A percentile compares a stretch with the other conserved stretches of the same genome.
phyloP scores from a whole-genome alignment of 1,284 basidiomycete genomes.

The Cerioporus squamosus region DNA sequence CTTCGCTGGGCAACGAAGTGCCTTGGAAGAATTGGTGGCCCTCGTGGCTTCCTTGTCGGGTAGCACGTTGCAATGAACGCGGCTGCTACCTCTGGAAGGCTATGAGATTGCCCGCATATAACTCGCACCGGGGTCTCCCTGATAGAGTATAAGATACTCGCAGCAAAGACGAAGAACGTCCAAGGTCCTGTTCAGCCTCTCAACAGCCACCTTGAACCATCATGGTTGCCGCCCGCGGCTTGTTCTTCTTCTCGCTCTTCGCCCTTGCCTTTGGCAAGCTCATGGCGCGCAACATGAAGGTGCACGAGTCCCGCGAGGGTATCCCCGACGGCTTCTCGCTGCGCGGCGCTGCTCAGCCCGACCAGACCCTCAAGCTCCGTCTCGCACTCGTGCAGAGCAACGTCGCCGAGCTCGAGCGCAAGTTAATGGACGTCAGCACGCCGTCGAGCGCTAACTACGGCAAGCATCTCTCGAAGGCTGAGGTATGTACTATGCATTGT shows the following conservation, averaged over 20 bases:
- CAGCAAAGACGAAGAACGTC: background rate
- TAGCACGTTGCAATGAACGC: too few species aligned
- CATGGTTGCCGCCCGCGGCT: slow-evolving; percentile 25
- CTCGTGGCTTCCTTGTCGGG: too few species aligned
- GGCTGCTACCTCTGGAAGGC: too few species aligned
- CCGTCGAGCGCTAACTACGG: slow-evolving; percentile 50
- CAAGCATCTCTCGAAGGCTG: slow-evolving; percentile 59
- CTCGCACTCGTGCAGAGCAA: slow-evolving; percentile 69
- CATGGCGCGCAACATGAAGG: slow-evolving; percentile 10
- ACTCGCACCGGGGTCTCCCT: background rate
- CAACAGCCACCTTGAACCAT: slow-evolving; percentile 7
- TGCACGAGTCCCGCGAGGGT: slow-evolving; percentile 28
- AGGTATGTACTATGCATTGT: slow-evolving; percentile 24
- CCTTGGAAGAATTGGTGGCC: too few species aligned
- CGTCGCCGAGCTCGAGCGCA: slow-evolving; percentile 56
- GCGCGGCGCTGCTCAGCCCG: slow-evolving; percentile 43
- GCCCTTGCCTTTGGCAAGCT: slow-evolving; percentile 32
- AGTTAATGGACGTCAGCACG: slow-evolving; percentile 63
- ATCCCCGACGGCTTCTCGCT: slow-evolving; percentile 32
- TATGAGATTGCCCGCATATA: background rate
- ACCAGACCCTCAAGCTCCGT: slow-evolving; percentile 54
- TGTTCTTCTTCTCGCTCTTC: slow-evolving; percentile 30
- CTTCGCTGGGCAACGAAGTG: too few species aligned
- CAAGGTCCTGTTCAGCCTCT: slow-evolving; percentile 1
- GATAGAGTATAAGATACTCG: background rate